Base-by-base conservation (phyloP, 2,329 filamentous ascomycete species). In the Cercospora brassicicola region DNA sequence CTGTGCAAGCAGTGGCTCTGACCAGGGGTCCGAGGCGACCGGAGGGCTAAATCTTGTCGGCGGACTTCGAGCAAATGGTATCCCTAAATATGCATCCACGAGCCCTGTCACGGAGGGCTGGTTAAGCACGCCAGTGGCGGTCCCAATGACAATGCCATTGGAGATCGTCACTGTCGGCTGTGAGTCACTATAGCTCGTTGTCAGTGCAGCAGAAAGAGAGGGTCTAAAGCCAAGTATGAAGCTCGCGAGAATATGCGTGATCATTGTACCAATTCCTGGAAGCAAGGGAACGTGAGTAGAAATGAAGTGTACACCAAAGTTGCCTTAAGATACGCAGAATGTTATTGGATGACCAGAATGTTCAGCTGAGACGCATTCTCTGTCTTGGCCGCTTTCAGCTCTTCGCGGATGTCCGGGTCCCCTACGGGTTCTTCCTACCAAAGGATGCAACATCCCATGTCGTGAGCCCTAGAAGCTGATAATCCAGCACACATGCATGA, bases 81-180 rank as follows among this genome's bases (percentile, higher is more conserved):
- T 71, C 1, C 78, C 78, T 0, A 79, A 67, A 62, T 77, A 79
- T 69, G 78, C 74, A 66, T 79, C 77, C n/a, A 78, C 73, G 4
- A 71, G 65, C 3, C 73, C 76, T 30, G 72, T 75, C 23, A 76
- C 76, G 8, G 71, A 71, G 4, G 76, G 74, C 23, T 28, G 48
- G 48, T 53, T 53, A 13, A 53, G 48, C 15, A 78, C 69, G 6
- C 71, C 73, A 3, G 76, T 78, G 2, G 74, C 75, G 4, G 73
- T 76, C 15, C 77, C 77, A 30, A 72, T 62, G 23, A 78, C 65
- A 4, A 72, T 55, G 15, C 77, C 77, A 56, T 70, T 71, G 18
- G 75, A 74, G 23, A 78, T 65, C 1, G 70, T 76, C 11, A 72
- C 76, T 33, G 76, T 78, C 3, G 77, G 75, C 20, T 18, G 20